A percentile compares a stretch with the other conserved stretches of the same genome.
phyloP scores from a whole-genome alignment of 2,329 filamentous ascomycete genomes.

The Aspergillus pseudoterreus region DNA sequence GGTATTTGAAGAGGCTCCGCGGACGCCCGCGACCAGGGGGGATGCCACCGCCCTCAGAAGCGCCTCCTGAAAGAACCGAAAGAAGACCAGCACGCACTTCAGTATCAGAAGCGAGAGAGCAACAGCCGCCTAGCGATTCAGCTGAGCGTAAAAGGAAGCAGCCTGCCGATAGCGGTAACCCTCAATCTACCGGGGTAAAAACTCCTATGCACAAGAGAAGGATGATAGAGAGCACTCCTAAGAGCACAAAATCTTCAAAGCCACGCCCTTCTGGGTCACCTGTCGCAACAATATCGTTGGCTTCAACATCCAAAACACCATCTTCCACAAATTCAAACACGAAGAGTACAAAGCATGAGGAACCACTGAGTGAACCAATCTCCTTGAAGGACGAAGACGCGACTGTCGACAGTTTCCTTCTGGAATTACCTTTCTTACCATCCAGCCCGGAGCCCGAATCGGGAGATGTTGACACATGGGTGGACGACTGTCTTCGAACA shows the following conservation, averaged over 20 bases:
- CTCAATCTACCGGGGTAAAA: not conserved
- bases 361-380: not conserved
- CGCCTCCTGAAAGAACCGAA: not conserved
- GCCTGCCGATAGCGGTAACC: not conserved
- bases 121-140: not conserved
- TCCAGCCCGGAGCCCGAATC: constrained; percentile 15
- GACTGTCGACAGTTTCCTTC: constrained; percentile 19
- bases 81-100: not conserved
- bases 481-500: constrained; percentile 29
- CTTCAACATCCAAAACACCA: no score
- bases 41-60: constrained; percentile 6
- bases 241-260: not conserved
- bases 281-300: not conserved
- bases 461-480: constrained; percentile 37
- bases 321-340: not conserved
- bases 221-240: not conserved
- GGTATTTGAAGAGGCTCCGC: constrained; percentile 42
- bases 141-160: not conserved
- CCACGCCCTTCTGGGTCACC: not conserved
- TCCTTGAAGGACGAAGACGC: constrained; percentile 6
- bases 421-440: constrained; percentile 29
- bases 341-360: not conserved
- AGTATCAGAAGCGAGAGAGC: not conserved
- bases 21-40: constrained; percentile 34
- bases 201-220: not conserved